A percentile compares a stretch with the other conserved stretches of the same genome.
Evolutionary conservation across 1,284 basidiomycete genomes (phyloP).

Genomic region (Pseudozyma hubeiensis): DNA sequence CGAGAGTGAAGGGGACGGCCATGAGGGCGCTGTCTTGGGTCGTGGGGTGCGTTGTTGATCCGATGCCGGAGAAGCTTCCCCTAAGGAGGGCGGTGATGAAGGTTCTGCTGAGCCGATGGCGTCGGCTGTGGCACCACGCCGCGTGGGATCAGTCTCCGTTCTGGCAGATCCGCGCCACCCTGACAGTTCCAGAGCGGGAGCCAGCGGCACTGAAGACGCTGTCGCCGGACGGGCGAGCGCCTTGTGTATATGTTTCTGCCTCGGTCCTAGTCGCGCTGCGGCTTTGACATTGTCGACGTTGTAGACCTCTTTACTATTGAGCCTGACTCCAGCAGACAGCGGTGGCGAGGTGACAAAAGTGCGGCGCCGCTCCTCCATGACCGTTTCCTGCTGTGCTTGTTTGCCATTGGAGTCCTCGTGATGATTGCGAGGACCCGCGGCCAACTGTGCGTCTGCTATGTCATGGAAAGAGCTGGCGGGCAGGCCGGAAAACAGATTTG

Average conservation of each 20-base stretch:
- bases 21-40: conserved; percentile 40
- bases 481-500: conserved; percentile 10
- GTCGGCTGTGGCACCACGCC: conserved; percentile 4
- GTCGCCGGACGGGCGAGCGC: conserved; percentile 17
- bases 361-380: conserved; percentile 39
- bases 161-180: neutral
- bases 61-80: conserved; percentile 5
- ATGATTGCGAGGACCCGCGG: neutral
- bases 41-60: conserved; percentile 17
- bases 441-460: neutral
- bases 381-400: conserved; percentile 5
- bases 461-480: conserved; percentile 13
- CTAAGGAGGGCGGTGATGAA: conserved; percentile 3
- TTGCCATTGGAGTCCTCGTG: conserved; percentile 12
- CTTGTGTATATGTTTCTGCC: conserved; percentile 3
- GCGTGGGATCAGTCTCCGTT: neutral
- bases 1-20: conserved; percentile 28
- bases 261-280: conserved; percentile 23
- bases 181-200: neutral
- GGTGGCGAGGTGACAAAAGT: conserved; percentile 40
- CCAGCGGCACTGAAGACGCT: conserved; percentile 15
- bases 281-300: conserved; percentile 49
- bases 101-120: neutral
- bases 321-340: conserved; percentile 21
- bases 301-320: conserved; percentile 40